phyloP scores from a whole-genome alignment of 1,284 basidiomycete species.

The Cryptococcus sp. region DNA sequence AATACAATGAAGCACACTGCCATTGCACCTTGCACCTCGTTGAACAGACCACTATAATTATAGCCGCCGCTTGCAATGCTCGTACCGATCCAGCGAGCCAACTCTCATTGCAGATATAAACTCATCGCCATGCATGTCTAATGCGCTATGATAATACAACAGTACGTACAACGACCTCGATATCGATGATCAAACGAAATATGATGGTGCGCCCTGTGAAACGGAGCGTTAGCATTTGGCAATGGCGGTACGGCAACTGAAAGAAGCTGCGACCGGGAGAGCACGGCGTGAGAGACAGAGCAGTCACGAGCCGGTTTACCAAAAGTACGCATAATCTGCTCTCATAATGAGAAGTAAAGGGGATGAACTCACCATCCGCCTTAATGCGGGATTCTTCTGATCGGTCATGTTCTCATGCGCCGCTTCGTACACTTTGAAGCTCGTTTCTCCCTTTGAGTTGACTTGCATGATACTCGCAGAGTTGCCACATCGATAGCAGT shows the following conservation, averaged over 20 bases:
- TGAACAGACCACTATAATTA: too few species aligned
- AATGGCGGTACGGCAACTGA: too few species aligned
- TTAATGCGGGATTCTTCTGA: slow-evolving; percentile 51
- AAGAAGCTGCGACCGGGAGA: too few species aligned
- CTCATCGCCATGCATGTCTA: not conserved
- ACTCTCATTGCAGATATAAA: too few species aligned
- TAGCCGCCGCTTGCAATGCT: too few species aligned
- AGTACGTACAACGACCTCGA: slow-evolving; percentile 1
- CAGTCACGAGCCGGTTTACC: not conserved
- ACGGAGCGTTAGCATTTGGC: not conserved
- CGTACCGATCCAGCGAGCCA: too few species aligned
- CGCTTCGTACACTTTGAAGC: slow-evolving; percentile 78
- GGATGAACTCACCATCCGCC: slow-evolving; percentile 38
- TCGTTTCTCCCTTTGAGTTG: slow-evolving; percentile 59
- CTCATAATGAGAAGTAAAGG: not conserved
- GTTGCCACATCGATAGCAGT: slow-evolving; percentile 84
- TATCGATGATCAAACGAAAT: slow-evolving; percentile 40
- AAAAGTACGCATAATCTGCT: not conserved
- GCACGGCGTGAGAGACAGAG: too few species aligned
- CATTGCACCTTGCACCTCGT: too few species aligned
- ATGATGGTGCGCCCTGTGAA: slow-evolving; percentile 42
- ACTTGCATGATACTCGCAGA: slow-evolving; percentile 74
- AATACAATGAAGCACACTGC: too few species aligned
- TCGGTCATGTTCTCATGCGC: slow-evolving; percentile 84
- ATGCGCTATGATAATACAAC: slow-evolving; percentile 19